Evolutionary conservation across 192 early-diverging fungal species (phyloP).

Genomic region (Phycomyces nitens): DNA sequence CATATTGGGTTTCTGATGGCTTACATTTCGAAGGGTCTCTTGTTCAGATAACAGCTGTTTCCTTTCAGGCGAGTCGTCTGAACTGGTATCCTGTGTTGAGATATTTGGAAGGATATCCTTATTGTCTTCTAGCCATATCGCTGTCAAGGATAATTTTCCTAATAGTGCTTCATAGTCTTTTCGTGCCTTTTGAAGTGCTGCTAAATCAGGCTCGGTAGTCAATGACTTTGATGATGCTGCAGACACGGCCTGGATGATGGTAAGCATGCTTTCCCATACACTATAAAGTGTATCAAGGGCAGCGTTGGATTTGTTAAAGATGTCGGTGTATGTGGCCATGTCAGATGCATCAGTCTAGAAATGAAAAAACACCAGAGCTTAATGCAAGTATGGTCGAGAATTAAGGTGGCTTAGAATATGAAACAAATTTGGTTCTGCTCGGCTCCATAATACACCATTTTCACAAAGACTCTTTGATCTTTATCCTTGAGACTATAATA

Average conservation of each 20-base stretch:
- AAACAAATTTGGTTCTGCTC: too few relatives aligned
- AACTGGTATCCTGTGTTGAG: background rate
- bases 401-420: background rate
- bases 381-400: background rate
- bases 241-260: conserved; percentile 12
- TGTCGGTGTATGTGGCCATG: conserved; percentile 2
- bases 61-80: background rate
- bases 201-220: conserved; percentile 20
- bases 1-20: background rate
- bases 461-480: too few relatives aligned
- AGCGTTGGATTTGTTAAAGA: conserved; percentile 13
- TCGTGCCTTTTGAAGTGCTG: conserved; percentile 14
- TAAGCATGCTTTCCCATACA: conserved; percentile 23
- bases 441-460: too few relatives aligned
- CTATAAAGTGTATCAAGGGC: conserved; percentile 17
- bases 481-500: too few relatives aligned
- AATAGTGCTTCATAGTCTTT: conserved; percentile 19
- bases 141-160: background rate
- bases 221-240: conserved; percentile 11
- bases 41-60: conserved; percentile 6
- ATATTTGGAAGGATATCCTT: background rate
- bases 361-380: background rate
- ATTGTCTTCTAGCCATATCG: conserved; percentile 8
- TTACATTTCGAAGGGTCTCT: conserved; percentile 9
- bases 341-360: background rate